Conservation (phyloP, 108 stramenopile genomes). For the Nannochloropsis salina region DNA sequence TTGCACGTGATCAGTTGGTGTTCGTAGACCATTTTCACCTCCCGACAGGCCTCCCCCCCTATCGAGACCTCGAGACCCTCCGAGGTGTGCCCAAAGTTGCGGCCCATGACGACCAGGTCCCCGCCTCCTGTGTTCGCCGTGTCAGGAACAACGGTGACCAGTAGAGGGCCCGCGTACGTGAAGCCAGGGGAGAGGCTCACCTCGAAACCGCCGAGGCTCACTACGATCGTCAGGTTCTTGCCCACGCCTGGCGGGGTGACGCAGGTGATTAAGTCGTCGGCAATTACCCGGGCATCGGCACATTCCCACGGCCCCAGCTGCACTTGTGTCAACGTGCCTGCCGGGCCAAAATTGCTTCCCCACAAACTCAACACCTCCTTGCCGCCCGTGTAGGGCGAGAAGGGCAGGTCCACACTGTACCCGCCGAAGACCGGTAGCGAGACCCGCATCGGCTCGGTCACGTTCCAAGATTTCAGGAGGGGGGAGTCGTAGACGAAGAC, state of each 20-base stretch:
- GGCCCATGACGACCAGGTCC: neutral
- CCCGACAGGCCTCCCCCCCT: neutral
- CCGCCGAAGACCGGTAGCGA: neutral
- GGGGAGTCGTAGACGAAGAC: neutral
- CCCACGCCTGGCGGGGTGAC: neutral
- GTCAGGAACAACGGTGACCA: neutral
- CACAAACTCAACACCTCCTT: constrained; percentile 3
- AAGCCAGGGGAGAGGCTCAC: neutral
- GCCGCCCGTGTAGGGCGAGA: neutral
- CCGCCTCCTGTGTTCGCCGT: neutral
- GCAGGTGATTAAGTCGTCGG: neutral
- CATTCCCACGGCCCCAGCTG: neutral
- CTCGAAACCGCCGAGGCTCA: neutral
- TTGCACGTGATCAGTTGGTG: constrained; percentile 9
- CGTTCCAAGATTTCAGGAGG: neutral
- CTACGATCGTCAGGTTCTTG: neutral
- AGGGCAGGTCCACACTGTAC: neutral
- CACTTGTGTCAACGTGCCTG: neutral
- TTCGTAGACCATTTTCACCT: neutral
- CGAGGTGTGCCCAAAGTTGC: constrained; percentile 19
- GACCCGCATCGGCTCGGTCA: neutral
- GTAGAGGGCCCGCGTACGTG: neutral
- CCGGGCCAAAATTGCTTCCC: constrained; percentile 17
- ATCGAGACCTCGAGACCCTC: neutral
- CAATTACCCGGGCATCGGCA: neutral